phyloP scores from a whole-genome alignment of 1,139 yeast genomes.

The Debaryomyces sp. region DNA sequence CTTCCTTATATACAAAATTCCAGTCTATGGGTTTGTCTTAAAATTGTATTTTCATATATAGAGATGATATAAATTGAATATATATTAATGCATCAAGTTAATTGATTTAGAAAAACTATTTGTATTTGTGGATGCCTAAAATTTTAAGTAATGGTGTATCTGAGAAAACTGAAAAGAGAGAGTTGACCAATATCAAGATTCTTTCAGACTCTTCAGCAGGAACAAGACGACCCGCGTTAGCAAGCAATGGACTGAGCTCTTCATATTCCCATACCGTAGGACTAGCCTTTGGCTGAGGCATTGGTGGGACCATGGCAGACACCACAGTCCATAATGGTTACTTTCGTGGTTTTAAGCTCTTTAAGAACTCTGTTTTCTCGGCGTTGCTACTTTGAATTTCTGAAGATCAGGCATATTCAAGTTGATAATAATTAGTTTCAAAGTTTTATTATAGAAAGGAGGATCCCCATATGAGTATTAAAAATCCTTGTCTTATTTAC shows the following conservation, averaged over 20 bases:
- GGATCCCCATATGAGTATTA: neutral
- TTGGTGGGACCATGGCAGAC: neutral
- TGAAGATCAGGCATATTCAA: neutral
- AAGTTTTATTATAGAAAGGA: neutral
- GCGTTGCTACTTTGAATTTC: neutral
- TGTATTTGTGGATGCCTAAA: neutral
- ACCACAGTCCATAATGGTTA: neutral
- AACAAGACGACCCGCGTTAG: neutral
- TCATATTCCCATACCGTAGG: neutral
- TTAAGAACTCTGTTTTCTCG: neutral
- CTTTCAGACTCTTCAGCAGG: neutral
- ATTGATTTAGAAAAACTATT: neutral
- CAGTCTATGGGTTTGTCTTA: too few species aligned
- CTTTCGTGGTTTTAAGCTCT: neutral
- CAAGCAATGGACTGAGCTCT: neutral
- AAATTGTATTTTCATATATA: too few species aligned
- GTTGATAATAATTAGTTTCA: neutral
- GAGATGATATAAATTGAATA: too few species aligned
- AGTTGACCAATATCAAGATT: neutral
- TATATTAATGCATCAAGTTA: too few species aligned
- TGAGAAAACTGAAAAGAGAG: neutral
- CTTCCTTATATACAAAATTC: too few species aligned
- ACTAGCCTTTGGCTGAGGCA: neutral
- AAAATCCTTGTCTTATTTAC: too few species aligned
- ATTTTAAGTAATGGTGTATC: neutral